Evolutionary conservation across 257 asterid species (phyloP).

Genomic region (Jasminum sambac): DNA sequence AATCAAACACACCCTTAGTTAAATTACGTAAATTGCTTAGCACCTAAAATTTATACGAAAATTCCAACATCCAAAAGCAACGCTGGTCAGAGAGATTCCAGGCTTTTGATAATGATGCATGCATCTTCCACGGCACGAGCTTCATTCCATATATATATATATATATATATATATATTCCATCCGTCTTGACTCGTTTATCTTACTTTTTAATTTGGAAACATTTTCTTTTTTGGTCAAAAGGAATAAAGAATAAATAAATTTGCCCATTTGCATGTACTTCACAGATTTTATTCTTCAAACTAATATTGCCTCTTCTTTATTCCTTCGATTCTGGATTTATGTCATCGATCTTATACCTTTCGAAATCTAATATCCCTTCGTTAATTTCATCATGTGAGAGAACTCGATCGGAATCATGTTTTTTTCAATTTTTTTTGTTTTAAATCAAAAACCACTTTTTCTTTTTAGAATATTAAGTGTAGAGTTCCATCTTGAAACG

Average conservation of each 20-base stretch:
- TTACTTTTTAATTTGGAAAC: slow-evolving; percentile 27
- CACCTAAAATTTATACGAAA: no score
- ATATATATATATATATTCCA: no score
- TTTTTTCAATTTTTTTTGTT: no score
- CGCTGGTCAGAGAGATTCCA: no score
- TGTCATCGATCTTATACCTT: neutral
- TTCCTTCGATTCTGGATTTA: slow-evolving; percentile 27
- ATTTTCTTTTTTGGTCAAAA: slow-evolving; percentile 39
- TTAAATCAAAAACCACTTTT: no score
- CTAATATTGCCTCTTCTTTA: slow-evolving; percentile 21
- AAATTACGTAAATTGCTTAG: no score
- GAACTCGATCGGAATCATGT: neutral
- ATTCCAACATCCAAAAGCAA: no score
- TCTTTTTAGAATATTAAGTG: no score
- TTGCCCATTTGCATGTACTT: slow-evolving; percentile 37
- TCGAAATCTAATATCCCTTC: neutral
- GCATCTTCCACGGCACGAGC: slow-evolving; percentile 7
- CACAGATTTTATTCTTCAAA: slow-evolving; percentile 33
- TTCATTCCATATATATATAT: no score
- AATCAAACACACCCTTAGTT: no score
- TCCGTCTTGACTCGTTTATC: slow-evolving; percentile 15
- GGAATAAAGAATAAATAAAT: slow-evolving; percentile 36
- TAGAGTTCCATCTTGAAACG: no score
- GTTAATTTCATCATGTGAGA: neutral
- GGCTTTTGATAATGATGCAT: no score